Percentiles rank a stretch among this genome's conserved stretches.
Conservation (phyloP, 148 eudicot species). For the Camellia granthamiana region DNA sequence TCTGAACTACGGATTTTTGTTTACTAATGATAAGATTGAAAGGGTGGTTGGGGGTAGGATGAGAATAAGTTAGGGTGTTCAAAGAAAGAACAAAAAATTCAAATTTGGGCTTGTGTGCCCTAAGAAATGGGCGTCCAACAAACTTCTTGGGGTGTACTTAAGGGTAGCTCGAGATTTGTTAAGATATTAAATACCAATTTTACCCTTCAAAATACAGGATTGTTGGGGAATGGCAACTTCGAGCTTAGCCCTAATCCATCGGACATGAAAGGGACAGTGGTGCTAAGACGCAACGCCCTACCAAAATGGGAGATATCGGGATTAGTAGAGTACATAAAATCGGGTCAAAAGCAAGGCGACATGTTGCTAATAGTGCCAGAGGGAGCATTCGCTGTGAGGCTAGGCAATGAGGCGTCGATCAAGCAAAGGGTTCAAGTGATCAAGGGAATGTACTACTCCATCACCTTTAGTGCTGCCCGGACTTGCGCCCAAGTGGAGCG, state of each 20-base stretch:
- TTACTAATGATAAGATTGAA: too few species aligned
- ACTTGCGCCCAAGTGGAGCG: constrained; percentile 21
- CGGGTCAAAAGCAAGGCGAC: constrained; percentile 22
- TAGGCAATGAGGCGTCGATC: constrained; percentile 18
- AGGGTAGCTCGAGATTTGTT: too few species aligned
- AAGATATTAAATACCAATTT: background rate
- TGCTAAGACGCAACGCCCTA: background rate
- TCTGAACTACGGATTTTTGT: too few species aligned
- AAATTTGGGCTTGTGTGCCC: too few species aligned
- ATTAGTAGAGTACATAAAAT: constrained; percentile 18
- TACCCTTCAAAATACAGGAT: constrained; percentile 7
- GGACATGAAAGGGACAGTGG: constrained; percentile 13
- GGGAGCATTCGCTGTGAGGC: constrained; percentile 19
- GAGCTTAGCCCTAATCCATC: constrained; percentile 10
- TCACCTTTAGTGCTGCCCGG: constrained; percentile 19
- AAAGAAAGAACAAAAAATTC: too few species aligned
- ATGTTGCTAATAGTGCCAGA: constrained; percentile 23
- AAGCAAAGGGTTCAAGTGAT: constrained; percentile 11
- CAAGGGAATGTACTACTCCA: constrained; percentile 14
- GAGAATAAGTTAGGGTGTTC: too few species aligned
- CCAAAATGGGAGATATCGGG: constrained; percentile 19
- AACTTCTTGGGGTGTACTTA: too few species aligned
- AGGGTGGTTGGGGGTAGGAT: too few species aligned
- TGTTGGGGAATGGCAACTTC: constrained; percentile 19
- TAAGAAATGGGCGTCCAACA: too few species aligned